Conservation (phyloP, 768 basidiomycete species). For the Pisolithus sp. region DNA sequence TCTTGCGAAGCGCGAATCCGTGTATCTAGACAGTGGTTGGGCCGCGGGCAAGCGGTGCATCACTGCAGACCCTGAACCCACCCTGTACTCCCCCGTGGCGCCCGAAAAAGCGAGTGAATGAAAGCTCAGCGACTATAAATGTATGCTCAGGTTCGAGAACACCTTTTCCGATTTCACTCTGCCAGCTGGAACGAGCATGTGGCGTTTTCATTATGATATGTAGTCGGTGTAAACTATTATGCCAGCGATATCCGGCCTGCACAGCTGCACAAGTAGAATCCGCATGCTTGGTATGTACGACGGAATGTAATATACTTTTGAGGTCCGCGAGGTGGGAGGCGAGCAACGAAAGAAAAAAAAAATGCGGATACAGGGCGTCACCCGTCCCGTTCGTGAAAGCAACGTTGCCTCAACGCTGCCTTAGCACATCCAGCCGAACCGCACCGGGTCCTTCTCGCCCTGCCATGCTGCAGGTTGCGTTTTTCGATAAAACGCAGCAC, state of each 20-base stretch:
- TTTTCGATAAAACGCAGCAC: constrained; percentile 2
- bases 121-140: too few relatives aligned
- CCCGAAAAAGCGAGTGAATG: too few relatives aligned
- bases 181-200: too few relatives aligned
- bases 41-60: background rate
- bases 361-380: constrained; percentile 6
- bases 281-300: background rate
- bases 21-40: background rate
- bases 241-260: too few relatives aligned
- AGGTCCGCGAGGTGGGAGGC: constrained; percentile 1
- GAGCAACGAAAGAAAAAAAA: constrained; percentile 7
- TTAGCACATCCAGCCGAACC: background rate
- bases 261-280: too few relatives aligned
- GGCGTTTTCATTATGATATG: too few relatives aligned
- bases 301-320: constrained; percentile 4
- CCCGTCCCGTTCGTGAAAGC: background rate
- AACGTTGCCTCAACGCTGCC: constrained; percentile 29
- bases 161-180: too few relatives aligned
- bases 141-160: too few relatives aligned
- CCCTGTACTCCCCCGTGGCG: background rate
- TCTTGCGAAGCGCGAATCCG: background rate
- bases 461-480: constrained; percentile 7
- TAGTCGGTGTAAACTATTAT: too few relatives aligned
- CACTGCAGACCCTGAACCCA: constrained; percentile 15
- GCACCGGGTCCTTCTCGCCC: background rate